These are phyloP conservation scores for Cucurbita ficifolia DNA, from an alignment of 306 rosid genomes.

Conservation along the genomic window DNA sequence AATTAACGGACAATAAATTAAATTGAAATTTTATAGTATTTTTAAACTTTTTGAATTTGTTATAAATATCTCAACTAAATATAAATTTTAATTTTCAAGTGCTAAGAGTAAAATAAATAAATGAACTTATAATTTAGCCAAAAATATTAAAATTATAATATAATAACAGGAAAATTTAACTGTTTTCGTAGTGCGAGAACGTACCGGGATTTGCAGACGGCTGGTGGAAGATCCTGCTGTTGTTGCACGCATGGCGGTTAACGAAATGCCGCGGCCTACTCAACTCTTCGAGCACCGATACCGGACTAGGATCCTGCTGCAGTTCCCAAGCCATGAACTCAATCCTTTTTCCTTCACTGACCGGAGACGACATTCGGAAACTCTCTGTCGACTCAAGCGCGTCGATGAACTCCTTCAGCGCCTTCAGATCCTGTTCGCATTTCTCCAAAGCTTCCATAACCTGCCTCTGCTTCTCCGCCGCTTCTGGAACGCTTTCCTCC, in stretches of 20 bases:
- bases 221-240: neutral
- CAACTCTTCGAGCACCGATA: neutral
- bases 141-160: neutral
- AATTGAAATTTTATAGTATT: too few relatives aligned
- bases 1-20: too few relatives aligned
- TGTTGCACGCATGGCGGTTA: neutral
- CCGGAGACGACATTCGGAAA: neutral
- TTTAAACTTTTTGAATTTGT: too few relatives aligned
- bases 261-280: neutral
- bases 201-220: neutral
- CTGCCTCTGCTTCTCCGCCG: neutral
- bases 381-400: neutral
- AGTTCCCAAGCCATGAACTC: neutral
- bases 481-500: neutral
- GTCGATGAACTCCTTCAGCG: neutral
- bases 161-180: neutral
- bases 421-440: neutral
- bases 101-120: too few relatives aligned
- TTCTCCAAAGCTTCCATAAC: neutral
- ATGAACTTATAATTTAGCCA: too few relatives aligned
- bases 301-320: neutral
- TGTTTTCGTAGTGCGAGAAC: neutral
- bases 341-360: neutral
- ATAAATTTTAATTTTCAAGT: too few relatives aligned
- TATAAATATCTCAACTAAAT: too few relatives aligned